These are phyloP conservation scores for Flammula alnicola DNA, from an alignment of 1,284 basidiomycete species.

Conservation along the genomic window DNA sequence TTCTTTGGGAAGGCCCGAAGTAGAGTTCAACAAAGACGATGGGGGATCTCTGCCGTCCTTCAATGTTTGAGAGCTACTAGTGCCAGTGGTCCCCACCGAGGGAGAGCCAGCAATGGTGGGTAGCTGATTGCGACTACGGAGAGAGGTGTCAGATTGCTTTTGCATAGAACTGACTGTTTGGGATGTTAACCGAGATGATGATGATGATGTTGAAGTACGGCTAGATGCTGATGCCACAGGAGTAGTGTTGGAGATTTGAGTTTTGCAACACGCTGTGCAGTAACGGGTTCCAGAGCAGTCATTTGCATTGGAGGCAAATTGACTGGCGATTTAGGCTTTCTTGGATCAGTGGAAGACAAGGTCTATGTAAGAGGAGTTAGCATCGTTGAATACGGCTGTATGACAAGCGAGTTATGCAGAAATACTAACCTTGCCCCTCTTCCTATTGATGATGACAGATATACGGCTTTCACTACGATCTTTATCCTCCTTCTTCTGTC, in stretches of 20 bases:
- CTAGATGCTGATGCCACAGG: slow-evolving; percentile 44
- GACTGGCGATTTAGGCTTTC: slow-evolving; percentile 67
- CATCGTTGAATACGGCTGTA: slow-evolving; percentile 8
- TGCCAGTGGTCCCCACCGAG: slow-evolving; percentile 72
- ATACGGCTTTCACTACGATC: slow-evolving; percentile 85
- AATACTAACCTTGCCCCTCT: slow-evolving; percentile 85
- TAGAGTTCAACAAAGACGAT: slow-evolving; percentile 53
- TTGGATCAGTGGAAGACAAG: slow-evolving; percentile 81
- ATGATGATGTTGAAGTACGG: slow-evolving; percentile 45
- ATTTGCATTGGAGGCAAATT: slow-evolving; percentile 89
- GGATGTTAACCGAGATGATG: slow-evolving; percentile 67
- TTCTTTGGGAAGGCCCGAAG: slow-evolving; percentile 66
- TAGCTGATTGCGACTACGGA: slow-evolving; percentile 74
- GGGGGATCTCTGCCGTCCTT: slow-evolving; percentile 65
- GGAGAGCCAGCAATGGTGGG: slow-evolving; percentile 92
- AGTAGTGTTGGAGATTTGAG: slow-evolving; percentile 63
- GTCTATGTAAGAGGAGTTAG: slow-evolving; percentile 57
- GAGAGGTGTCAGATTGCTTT: slow-evolving; percentile 79
- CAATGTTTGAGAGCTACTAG: slow-evolving; percentile 48
- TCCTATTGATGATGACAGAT: slow-evolving; percentile 86
- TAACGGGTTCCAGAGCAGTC: slow-evolving; percentile 76
- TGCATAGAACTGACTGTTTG: slow-evolving; percentile 82
- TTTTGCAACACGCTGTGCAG: slow-evolving; percentile 79
- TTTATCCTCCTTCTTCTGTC: slow-evolving; percentile 77
- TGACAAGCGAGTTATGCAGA: slow-evolving; percentile 7